Evolutionary conservation across 2,329 filamentous ascomycete species (phyloP).

Genomic region (Trichoderma koningii): DNA sequence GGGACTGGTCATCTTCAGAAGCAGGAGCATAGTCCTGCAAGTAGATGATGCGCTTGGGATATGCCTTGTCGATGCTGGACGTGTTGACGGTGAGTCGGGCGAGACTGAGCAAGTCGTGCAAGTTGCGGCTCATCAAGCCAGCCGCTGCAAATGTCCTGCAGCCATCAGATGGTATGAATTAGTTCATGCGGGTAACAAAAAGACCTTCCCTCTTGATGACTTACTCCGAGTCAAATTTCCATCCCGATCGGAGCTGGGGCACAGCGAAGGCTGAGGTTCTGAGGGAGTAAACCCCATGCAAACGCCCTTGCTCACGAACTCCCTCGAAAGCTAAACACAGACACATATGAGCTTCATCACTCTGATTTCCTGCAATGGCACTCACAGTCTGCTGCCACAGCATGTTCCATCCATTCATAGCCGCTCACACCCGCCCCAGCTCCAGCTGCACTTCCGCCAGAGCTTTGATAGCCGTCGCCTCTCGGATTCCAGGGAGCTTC

Average conservation of each 20-base stretch:
- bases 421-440: conserved; percentile 42
- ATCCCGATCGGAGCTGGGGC: conserved; percentile 26
- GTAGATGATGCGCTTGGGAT: conserved; percentile 34
- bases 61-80: background rate
- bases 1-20: conserved; percentile 25
- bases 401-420: conserved; percentile 47
- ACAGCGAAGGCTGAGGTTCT: conserved; percentile 29
- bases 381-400: conserved; percentile 44
- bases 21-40: conserved; percentile 32
- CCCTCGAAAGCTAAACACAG: conserved; percentile 29
- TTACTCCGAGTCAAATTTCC: conserved; percentile 32
- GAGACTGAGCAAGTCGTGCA: conserved; percentile 34
- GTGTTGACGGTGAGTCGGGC: conserved; percentile 29
- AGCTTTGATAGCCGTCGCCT: conserved; percentile 50
- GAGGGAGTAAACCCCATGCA: conserved; percentile 39
- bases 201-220: background rate
- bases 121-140: conserved; percentile 34
- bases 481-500: conserved; percentile 49
- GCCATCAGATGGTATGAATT: background rate
- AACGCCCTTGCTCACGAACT: conserved; percentile 30
- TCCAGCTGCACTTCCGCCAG: conserved; percentile 43
- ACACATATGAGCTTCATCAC: background rate
- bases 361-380: background rate
- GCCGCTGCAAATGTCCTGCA: conserved; percentile 30
- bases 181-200: background rate